A percentile compares a stretch with the other conserved stretches of the same genome.
Conservation (phyloP, 2,329 filamentous ascomycete species). For the Chrysosporium queenslandicum region DNA sequence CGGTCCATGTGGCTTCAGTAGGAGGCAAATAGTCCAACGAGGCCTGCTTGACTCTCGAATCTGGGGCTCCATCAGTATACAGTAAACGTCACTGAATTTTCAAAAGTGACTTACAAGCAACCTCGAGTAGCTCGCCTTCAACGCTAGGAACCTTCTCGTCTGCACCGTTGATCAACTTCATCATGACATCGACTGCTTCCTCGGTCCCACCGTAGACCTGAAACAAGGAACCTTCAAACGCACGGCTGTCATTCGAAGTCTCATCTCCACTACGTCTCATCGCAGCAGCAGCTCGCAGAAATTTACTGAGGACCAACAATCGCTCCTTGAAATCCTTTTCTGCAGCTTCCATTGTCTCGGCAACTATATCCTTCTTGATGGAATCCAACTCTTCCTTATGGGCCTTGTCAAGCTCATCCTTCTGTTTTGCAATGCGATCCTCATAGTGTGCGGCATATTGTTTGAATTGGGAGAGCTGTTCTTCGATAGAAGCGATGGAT, state of each 20-base stretch:
- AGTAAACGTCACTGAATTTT: background rate
- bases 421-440: conserved; percentile 46
- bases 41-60: conserved; percentile 44
- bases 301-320: conserved; percentile 51
- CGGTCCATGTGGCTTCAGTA: conserved; percentile 37
- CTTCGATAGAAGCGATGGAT: conserved; percentile 48
- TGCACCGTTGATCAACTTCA: conserved; percentile 51
- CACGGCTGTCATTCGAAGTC: conserved; percentile 48
- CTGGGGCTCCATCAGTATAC: conserved; percentile 26
- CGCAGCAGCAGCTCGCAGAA: conserved; percentile 52
- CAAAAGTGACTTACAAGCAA: conserved; percentile 45
- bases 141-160: conserved; percentile 50
- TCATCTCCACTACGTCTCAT: conserved; percentile 51
- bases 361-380: conserved; percentile 41
- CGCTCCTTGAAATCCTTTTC: conserved; percentile 44
- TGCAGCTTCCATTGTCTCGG: conserved; percentile 40
- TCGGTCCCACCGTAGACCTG: conserved; percentile 55
- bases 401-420: conserved; percentile 44
- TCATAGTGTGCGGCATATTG: conserved; percentile 51
- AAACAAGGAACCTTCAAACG: conserved; percentile 54
- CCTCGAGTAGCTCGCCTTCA: conserved; percentile 44
- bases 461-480: conserved; percentile 52
- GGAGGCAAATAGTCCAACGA: conserved; percentile 32
- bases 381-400: conserved; percentile 49
- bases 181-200: conserved; percentile 48